Evolutionary conservation across 2,329 filamentous ascomycete genomes (phyloP), one percentile per base, ranked within the genome.

Genomic region (Xylaria sp.): DNA sequence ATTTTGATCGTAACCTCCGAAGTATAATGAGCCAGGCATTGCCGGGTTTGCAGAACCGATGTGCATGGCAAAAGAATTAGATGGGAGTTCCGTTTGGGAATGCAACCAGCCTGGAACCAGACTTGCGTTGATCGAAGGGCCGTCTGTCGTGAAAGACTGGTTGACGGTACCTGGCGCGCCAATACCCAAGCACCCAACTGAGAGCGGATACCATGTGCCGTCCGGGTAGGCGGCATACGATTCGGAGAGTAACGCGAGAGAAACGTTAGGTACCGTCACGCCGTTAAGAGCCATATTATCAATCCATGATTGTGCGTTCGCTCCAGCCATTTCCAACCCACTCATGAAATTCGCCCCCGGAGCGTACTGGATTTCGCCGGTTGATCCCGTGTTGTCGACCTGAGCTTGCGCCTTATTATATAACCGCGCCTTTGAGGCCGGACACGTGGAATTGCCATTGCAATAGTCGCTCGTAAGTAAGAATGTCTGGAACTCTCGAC

Each of bases 21-120:
- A 77, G 20, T 76, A 72, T 5, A 82, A 71, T 0, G 81, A 82
- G 0, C 78, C 79, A 0, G 69, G 53, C 66, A 81, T 76, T 0
- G 59, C 49, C 5, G 75, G 75, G 17, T 66, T 69, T 2, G 72
- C 79, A 0, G 80, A 79, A 5, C 81, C 81, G 22, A 83, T 80
- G 61, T 83, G 81, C 78, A 83, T 74, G 17, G 77, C 76, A 64
- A 78, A 82, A 0, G 79, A 81, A 64, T 79, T 81, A 1, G 80
- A 82, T 1, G 77, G 74, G 20, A 73, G 79, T 13, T 67, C 44
- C 1, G 71, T 54, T 1, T 74, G 50, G 6, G 61, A 49, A 61
- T 68, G 73, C 11, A 78, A 51, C 47, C 70, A 74, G n/a, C 76
- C 74, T 1, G 77, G 75, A 10, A 74, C 67, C 7, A 78, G 67